Evolutionary conservation across 345 rosid species (phyloP).

Genomic region (Salix dunnii): DNA sequence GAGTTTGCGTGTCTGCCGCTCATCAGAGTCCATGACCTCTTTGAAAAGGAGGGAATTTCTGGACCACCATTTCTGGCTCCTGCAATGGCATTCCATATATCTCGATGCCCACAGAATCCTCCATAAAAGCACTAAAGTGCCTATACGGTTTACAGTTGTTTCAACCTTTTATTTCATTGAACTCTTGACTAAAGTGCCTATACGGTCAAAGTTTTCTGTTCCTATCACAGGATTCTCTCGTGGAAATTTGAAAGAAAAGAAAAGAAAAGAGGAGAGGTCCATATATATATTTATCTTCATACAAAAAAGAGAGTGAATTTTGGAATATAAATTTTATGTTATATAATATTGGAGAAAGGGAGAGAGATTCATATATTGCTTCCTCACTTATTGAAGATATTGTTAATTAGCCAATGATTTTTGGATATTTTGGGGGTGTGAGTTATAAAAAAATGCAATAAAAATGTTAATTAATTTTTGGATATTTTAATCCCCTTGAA

Average conservation of each 20-base stretch:
- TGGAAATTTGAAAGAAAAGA: background rate
- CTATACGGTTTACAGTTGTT: no score
- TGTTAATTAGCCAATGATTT: no score
- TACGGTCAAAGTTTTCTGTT: slow-evolving; percentile 22
- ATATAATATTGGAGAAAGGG: no score
- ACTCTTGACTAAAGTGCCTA: slow-evolving; percentile 12
- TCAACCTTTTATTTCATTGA: slow-evolving; percentile 20
- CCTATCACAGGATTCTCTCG: background rate
- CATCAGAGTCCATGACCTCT: slow-evolving; percentile 24
- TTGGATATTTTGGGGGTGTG: no score
- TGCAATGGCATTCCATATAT: slow-evolving; percentile 10
- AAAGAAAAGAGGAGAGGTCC: background rate
- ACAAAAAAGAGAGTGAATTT: no score
- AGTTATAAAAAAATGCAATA: no score
- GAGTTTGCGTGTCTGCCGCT: slow-evolving; percentile 41
- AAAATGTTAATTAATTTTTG: no score
- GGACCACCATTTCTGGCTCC: slow-evolving; percentile 44
- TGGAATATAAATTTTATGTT: no score
- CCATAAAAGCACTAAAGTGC: slow-evolving; percentile 29
- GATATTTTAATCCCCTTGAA: no score
- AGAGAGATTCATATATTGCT: no score
- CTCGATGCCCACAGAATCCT: slow-evolving; percentile 28
- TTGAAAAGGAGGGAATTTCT: slow-evolving; percentile 33
- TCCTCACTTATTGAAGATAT: no score
- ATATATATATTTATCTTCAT: background rate